Base-by-base conservation (phyloP, 306 rosid genomes). In the Pueraria montana region DNA sequence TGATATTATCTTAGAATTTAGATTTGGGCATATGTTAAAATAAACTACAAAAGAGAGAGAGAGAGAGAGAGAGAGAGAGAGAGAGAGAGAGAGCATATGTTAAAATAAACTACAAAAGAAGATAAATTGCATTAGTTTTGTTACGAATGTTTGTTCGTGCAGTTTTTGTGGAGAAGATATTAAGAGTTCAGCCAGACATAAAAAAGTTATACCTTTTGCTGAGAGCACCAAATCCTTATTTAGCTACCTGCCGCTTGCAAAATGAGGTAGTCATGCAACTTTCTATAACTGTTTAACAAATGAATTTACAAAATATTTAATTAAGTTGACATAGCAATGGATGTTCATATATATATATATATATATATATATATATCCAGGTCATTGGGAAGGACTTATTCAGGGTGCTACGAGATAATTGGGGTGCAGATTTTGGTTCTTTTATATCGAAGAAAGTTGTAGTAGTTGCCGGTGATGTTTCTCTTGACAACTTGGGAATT, bases 171-270 rank as follows among this genome's bases (percentile, higher is more conserved):
- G 97, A 92, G 84, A 92, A 92, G 84, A 69, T 91, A 68, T 77
- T 92, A 26, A 85, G 97, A 62, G 82, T 84, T 77, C 91, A 92
- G 46, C 93, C 94, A 3, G 75, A 91, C 6, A 87, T 91, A 68
- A 91, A 90, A 80, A 89, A 78, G 82, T 82, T 92, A 45, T 92
- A 89, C 78, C 86, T 92, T 53, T 90, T 91, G 26, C 5, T 92
- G 40, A 80, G 93, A 74, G 90, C 91, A 24, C 3, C 80, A 0
- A 92, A 91, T 84, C 12, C 81, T 13, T 43, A 83, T 62, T 20
- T 83, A 26, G 92, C 92, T 63, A 13, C 78, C 3, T 76, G 88
- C 6, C 93, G 91, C 26, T 74, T 89, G 46, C 84, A 88, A 4
- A 63, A 55, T 30, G 92, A 89, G 92, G 93, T 73, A n/a, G 6